These are phyloP conservation scores for Ceratocystis eucalypticola DNA, from an alignment of 2,329 filamentous ascomycete species.

Conservation along the genomic window DNA sequence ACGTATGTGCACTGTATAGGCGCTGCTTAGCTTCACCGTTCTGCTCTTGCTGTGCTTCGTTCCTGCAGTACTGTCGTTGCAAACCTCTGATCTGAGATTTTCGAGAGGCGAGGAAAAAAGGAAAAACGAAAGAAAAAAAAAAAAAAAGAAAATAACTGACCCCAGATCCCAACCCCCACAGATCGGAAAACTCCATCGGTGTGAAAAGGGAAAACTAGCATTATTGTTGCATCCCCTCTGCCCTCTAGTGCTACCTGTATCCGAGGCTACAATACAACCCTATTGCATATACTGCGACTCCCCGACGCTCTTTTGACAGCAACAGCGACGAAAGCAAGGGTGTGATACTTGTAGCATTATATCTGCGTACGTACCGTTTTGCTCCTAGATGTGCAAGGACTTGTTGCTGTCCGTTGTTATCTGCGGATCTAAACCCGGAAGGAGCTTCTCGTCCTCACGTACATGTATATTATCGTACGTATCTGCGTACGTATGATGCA, in stretches of 20 bases:
- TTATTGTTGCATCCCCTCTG: too few species aligned
- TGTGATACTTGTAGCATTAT: too few species aligned
- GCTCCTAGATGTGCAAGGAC: not conserved
- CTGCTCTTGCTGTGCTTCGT: not conserved
- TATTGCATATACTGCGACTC: not conserved
- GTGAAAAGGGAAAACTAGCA: not conserved
- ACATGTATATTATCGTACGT: not conserved
- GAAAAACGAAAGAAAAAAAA: not conserved
- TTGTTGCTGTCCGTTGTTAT: not conserved
- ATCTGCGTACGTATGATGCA: not conserved
- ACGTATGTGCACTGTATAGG: too few species aligned
- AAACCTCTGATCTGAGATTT: not conserved
- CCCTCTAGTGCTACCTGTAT: not conserved
- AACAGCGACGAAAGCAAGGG: too few species aligned
- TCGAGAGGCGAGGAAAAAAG: not conserved
- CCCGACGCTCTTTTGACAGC: too few species aligned
- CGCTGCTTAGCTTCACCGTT: too few species aligned
- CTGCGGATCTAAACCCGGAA: not conserved
- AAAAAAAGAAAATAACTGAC: not conserved
- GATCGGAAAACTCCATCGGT: not conserved
- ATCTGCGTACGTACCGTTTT: too few species aligned
- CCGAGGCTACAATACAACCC: not conserved
- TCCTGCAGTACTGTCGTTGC: not conserved
- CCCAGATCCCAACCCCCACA: not conserved
- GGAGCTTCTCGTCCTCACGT: too few species aligned